A percentile compares a stretch with the other conserved stretches of the same genome.
Conservation (phyloP, 768 basidiomycete genomes). For the Favolaschia claudopus region DNA sequence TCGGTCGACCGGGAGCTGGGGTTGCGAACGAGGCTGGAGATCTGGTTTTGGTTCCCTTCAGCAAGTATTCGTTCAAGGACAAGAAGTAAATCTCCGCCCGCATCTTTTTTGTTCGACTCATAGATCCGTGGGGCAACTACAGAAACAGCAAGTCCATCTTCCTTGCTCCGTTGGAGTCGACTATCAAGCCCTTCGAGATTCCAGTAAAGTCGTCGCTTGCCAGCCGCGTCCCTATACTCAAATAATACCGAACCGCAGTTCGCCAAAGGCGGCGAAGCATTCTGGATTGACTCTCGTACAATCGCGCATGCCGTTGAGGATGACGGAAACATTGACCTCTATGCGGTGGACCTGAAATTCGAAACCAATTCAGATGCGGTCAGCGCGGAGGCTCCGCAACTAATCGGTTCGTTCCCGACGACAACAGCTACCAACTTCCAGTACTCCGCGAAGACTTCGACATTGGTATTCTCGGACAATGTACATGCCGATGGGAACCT, state of each 20-base stretch:
- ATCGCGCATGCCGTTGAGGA: constrained; percentile 71
- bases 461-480: constrained; percentile 85
- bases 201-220: constrained; percentile 44
- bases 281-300: constrained; percentile 81
- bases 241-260: constrained; percentile 44
- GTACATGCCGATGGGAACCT: constrained; percentile 83
- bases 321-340: constrained; percentile 63
- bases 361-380: constrained; percentile 40
- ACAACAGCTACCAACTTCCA: constrained; percentile 76
- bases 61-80: constrained; percentile 74
- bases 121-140: neutral
- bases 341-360: constrained; percentile 63
- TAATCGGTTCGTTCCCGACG: constrained; percentile 74
- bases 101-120: neutral
- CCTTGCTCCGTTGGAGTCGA: constrained; percentile 64
- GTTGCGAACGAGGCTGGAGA: constrained; percentile 74
- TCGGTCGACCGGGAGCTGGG: constrained; percentile 72
- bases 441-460: constrained; percentile 59
- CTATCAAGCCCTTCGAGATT: constrained; percentile 58
- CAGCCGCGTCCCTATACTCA: neutral
- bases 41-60: constrained; percentile 70
- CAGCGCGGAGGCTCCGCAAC: constrained; percentile 46
- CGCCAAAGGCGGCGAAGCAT: constrained; percentile 72
- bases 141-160: constrained; percentile 78
- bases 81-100: constrained; percentile 65